phyloP scores from a whole-genome alignment of 208 protist genomes.

The Crithidia fasciculata region DNA sequence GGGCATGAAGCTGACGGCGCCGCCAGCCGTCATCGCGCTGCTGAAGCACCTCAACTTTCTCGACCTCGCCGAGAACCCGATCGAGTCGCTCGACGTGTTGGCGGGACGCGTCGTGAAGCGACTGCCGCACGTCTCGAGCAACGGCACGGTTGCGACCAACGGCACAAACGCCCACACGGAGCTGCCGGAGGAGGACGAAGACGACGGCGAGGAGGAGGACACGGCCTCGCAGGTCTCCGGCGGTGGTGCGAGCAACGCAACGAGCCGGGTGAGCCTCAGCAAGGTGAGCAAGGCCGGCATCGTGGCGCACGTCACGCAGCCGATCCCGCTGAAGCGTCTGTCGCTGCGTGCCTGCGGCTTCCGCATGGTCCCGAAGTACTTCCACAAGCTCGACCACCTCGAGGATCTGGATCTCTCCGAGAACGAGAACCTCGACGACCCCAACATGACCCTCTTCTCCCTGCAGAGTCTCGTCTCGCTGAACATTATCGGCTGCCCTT shows the following conservation, averaged over 20 bases:
- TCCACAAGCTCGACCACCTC: constrained; percentile 81
- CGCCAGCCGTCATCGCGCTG: constrained; percentile 69
- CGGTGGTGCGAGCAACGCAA: constrained; percentile 30
- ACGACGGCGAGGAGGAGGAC: constrained; percentile 42
- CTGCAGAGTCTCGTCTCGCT: constrained; percentile 74
- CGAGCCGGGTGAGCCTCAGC: constrained; percentile 66
- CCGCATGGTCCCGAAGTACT: constrained; percentile 85
- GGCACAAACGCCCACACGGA: constrained; percentile 24
- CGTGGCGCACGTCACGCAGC: constrained; percentile 63
- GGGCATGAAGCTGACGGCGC: constrained; percentile 59
- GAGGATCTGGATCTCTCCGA: constrained; percentile 87
- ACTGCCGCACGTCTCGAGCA: constrained; percentile 38
- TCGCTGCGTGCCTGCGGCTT: constrained; percentile 74
- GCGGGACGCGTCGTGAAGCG: constrained; percentile 76
- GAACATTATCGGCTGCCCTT: constrained; percentile 86
- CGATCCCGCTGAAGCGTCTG: constrained; percentile 73
- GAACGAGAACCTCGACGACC: constrained; percentile 81
- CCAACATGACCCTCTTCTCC: constrained; percentile 89
- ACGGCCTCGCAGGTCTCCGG: constrained; percentile 33
- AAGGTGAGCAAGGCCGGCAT: constrained; percentile 73
- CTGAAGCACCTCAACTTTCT: constrained; percentile 63
- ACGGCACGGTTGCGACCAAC: constrained; percentile 20
- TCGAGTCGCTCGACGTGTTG: constrained; percentile 85
- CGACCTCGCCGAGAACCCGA: constrained; percentile 80
- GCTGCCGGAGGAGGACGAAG: constrained; percentile 17